Base-by-base conservation (phyloP, 176 grass and related monocot species). In the Leersia perrieri region DNA sequence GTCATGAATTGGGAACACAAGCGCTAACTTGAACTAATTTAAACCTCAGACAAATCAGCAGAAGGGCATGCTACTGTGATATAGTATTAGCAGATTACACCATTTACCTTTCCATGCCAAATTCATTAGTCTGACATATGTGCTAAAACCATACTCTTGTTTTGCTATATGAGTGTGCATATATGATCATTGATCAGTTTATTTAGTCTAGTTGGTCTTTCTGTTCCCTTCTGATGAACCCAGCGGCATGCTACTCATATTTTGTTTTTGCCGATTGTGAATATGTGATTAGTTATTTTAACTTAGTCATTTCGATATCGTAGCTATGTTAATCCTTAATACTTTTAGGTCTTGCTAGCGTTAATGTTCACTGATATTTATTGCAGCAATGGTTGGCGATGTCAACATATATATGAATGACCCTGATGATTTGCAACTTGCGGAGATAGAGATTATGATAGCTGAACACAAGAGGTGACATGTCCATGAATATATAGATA, bases 331-430 rank as follows among this genome's bases (percentile, higher is more conserved):
- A 55, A 3, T 78, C 11, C 16, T 55, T 41, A 55, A 3, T 78
- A 16, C 16, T 73, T 65, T 70, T 10, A 9, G 5, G 25, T 79
- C 22, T 33, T 73, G 33, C 8, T 78, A 71, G 40, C 13, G 27
- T 40, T 86, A 11, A 73, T 73, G 7, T 4, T 51, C 13, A 33
- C 1, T 11, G 27, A 51, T 81, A 66, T 66, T 28, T 0, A 36
- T 85, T 74, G 61, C 71, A 99, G 96, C 92, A 73, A 99, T 99
- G 96, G 69, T 93, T 86, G 96, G 93, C 38, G 96, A 99, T 88
- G 93, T 99, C 27, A 99, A 99, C 66, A 90, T 95, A 72, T 95
- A 99, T 82, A 93, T 99, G 87, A 99, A 99, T 79, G 92, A 99
- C 65, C 63, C 88, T 76, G 91, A 88, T 87, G 96, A 95, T 88